Evolutionary conservation across 2,329 filamentous ascomycete genomes (phyloP).

Genomic region (Ophiobolus disseminans): DNA sequence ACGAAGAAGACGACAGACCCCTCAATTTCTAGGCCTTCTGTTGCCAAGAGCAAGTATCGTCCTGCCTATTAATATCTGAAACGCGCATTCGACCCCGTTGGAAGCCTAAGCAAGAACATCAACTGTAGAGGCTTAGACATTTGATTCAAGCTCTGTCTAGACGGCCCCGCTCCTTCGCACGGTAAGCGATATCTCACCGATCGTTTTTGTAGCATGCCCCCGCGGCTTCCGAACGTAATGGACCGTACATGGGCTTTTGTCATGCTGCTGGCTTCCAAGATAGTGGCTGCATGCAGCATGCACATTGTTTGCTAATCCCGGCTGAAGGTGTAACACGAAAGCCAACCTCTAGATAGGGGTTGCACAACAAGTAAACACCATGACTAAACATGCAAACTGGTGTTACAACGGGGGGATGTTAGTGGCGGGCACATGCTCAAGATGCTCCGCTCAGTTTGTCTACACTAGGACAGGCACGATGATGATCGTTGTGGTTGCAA

Average conservation of each 20-base stretch:
- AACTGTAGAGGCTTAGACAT: too few species aligned
- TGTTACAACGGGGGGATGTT: slow-evolving; percentile 10
- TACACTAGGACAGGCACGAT: slow-evolving; percentile 18
- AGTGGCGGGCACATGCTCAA: slow-evolving; percentile 20
- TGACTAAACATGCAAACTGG: slow-evolving; percentile 12
- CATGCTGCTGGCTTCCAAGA: neutral
- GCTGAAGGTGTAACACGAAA: slow-evolving; percentile 5
- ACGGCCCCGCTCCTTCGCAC: slow-evolving; percentile 9
- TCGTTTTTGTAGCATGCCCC: slow-evolving; percentile 14
- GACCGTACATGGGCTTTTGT: neutral
- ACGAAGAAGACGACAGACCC: too few species aligned
- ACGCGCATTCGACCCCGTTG: too few species aligned
- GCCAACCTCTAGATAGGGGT: neutral
- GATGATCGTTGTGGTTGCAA: slow-evolving; percentile 30
- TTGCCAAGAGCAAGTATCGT: too few species aligned
- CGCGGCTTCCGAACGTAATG: slow-evolving; percentile 10
- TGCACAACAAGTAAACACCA: slow-evolving; percentile 10
- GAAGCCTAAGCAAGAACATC: too few species aligned
- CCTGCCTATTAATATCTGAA: too few species aligned
- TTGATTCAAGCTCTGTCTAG: too few species aligned
- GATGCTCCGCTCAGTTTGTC: slow-evolving; percentile 25
- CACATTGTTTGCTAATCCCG: slow-evolving; percentile 3
- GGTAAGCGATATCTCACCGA: slow-evolving; percentile 14
- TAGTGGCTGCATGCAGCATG: slow-evolving; percentile 11
- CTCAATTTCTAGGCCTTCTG: too few species aligned